Evolutionary conservation across 331 rosid genomes (phyloP).

Genomic region (Saraca asoca): DNA sequence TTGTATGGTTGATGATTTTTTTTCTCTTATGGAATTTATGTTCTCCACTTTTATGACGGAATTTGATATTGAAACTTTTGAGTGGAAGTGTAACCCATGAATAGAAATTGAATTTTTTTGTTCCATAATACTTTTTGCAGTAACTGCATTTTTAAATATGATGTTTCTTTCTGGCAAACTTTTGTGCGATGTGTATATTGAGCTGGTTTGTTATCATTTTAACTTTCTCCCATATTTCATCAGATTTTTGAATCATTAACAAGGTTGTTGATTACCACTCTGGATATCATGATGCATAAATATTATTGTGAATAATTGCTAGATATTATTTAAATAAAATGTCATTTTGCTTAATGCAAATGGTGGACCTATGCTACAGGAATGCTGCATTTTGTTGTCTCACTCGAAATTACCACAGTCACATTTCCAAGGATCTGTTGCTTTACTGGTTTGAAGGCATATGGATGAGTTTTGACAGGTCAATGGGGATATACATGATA

Average conservation of each 20-base stretch:
- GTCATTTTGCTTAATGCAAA: slow-evolving; percentile 32
- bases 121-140: background rate
- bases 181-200: slow-evolving; percentile 4
- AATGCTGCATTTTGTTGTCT: slow-evolving; percentile 76
- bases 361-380: slow-evolving; percentile 54
- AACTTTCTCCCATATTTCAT: slow-evolving; percentile 9
- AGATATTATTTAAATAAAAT: slow-evolving; percentile 10
- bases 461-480: slow-evolving; percentile 76
- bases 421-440: slow-evolving; percentile 61
- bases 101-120: slow-evolving; percentile 1
- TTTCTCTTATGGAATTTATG: background rate
- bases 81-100: background rate
- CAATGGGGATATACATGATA: slow-evolving; percentile 23
- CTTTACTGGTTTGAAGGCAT: slow-evolving; percentile 86
- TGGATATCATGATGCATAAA: slow-evolving; percentile 1
- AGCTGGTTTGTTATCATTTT: slow-evolving; percentile 6
- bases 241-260: background rate
- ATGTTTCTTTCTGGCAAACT: slow-evolving; percentile 4
- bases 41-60: background rate
- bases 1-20: background rate
- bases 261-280: slow-evolving; percentile 22
- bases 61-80: background rate
- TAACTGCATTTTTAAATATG: background rate
- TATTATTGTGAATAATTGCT: slow-evolving; percentile 4
- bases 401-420: slow-evolving; percentile 55